Conservation (phyloP, 305 asterid genomes). For the Solanum aculeatissimum region DNA sequence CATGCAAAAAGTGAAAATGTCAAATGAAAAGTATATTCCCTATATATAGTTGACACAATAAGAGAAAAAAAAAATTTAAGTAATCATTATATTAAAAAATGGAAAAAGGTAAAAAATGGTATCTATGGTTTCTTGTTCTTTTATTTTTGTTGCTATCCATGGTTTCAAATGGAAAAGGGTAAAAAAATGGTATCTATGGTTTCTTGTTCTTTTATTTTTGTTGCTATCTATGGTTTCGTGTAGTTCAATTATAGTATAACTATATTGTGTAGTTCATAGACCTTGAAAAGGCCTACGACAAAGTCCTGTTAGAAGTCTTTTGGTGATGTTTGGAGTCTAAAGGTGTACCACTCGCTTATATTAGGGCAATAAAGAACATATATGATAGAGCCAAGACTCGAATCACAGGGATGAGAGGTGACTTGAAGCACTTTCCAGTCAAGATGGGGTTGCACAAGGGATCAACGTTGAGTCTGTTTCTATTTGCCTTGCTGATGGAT, state of each 20-base stretch:
- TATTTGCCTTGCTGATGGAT: too few relatives aligned
- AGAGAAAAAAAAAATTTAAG: neutral
- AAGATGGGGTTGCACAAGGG: too few relatives aligned
- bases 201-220: neutral
- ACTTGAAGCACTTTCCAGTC: too few relatives aligned
- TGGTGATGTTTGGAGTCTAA: too few relatives aligned
- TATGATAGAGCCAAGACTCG: too few relatives aligned
- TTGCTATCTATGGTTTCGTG: neutral
- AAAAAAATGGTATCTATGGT: neutral
- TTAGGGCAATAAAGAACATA: too few relatives aligned
- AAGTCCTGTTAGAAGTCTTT: too few relatives aligned
- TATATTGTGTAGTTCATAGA: neutral
- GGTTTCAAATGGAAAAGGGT: neutral
- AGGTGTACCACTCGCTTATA: too few relatives aligned
- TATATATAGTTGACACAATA: neutral
- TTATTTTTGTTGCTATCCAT: neutral
- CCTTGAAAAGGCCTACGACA: too few relatives aligned
- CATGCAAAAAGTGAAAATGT: neutral
- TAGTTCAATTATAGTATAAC: neutral
- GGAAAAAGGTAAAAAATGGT: neutral
- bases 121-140: neutral
- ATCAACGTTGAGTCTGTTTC: too few relatives aligned
- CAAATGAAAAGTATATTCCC: neutral
- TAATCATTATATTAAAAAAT: neutral
- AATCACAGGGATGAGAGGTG: too few relatives aligned